phyloP scores from a whole-genome alignment of 805 yeast genomes.

The Saccharomycopsis babjevae region DNA sequence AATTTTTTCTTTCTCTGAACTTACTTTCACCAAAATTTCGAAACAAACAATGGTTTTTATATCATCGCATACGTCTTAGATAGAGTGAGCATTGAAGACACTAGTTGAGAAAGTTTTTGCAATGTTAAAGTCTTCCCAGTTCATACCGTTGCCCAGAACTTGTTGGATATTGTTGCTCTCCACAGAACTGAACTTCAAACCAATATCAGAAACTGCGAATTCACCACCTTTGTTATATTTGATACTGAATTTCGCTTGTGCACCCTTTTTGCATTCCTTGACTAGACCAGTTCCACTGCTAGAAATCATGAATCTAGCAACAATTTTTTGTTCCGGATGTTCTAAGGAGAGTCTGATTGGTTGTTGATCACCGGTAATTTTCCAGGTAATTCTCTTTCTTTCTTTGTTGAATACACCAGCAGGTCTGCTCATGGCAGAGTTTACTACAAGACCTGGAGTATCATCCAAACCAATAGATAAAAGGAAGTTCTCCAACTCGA shows the following conservation, averaged over 20 bases:
- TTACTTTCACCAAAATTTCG: too few species aligned
- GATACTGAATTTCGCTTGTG: constrained; percentile 55
- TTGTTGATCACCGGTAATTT: constrained; percentile 32
- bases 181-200: constrained; percentile 26
- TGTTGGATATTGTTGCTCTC: background rate
- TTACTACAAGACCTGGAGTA: constrained; percentile 41
- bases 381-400: constrained; percentile 80
- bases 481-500: constrained; percentile 28
- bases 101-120: constrained; percentile 14
- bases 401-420: constrained; percentile 86
- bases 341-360: constrained; percentile 29
- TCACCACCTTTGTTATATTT: constrained; percentile 34
- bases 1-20: too few species aligned
- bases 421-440: constrained; percentile 81
- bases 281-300: constrained; percentile 40
- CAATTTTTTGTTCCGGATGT: constrained; percentile 51
- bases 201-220: constrained; percentile 33
- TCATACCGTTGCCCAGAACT: background rate
- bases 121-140: constrained; percentile 11
- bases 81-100: constrained; percentile 9
- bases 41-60: background rate
- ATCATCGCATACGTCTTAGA: background rate
- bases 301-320: constrained; percentile 74
- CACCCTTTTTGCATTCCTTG: constrained; percentile 64
- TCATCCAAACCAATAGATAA: constrained; percentile 46